Evolutionary conservation across 441 rosid genomes (phyloP).

Genomic region (Flueggea neowawraea): DNA sequence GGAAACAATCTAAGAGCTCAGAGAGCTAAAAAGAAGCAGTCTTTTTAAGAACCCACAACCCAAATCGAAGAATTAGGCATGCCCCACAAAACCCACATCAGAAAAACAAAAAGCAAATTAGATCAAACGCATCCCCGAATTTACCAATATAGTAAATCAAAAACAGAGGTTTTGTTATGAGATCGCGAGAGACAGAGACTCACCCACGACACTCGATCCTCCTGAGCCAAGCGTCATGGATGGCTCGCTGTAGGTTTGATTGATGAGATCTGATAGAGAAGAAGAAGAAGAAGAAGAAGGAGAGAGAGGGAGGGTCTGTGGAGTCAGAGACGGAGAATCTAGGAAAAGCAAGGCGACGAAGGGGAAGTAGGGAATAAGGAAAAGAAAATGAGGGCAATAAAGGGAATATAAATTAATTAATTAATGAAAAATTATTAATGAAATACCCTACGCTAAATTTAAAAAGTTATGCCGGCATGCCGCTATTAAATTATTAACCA

Average conservation of each 20-base stretch:
- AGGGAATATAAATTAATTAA: too few relatives aligned
- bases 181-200: slow-evolving; percentile 15
- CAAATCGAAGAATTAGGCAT: slow-evolving; percentile 6
- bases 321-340: too few relatives aligned
- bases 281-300: background rate
- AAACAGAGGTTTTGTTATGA: background rate
- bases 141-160: background rate
- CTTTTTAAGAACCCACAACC: slow-evolving; percentile 5
- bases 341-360: slow-evolving; percentile 7
- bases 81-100: too few relatives aligned
- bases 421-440: too few relatives aligned
- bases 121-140: slow-evolving; percentile 5
- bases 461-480: too few relatives aligned
- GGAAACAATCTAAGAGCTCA: too few relatives aligned
- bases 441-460: too few relatives aligned
- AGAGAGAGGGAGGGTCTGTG: slow-evolving; percentile 3
- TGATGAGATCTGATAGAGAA: slow-evolving; percentile 12
- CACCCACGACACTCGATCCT: slow-evolving; percentile 98
- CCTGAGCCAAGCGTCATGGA: slow-evolving; percentile 97
- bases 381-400: slow-evolving; percentile 6
- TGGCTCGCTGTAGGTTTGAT: slow-evolving; percentile 15
- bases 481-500: too few relatives aligned
- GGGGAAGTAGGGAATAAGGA: slow-evolving; percentile 20
- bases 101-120: slow-evolving; percentile 9
- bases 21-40: background rate